Percentiles rank a stretch among this genome's conserved stretches.
phyloP scores from a whole-genome alignment of 1,139 yeast species.

The Trichomonascaceae sp. region DNA sequence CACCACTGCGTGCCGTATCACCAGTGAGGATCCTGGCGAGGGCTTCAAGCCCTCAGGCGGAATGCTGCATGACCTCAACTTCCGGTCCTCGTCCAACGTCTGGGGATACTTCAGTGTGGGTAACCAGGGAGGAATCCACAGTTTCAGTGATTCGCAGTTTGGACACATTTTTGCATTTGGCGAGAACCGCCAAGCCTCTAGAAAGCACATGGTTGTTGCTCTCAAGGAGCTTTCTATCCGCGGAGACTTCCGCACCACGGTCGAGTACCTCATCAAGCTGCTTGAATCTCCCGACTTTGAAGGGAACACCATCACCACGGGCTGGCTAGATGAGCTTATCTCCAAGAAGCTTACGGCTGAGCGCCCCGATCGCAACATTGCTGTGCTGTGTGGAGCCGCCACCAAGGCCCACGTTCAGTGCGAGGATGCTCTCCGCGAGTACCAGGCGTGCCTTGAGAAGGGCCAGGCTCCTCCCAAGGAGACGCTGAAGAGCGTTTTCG shows the following conservation, averaged over 20 bases:
- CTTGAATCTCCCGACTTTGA: conserved; percentile 95
- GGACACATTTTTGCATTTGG: conserved; percentile 99
- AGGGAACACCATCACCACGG: conserved; percentile 92
- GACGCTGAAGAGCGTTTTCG: conserved; percentile 72
- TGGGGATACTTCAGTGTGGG: conserved; percentile 99
- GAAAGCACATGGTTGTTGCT: conserved; percentile 98
- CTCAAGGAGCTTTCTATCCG: conserved; percentile 89
- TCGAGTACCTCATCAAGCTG: conserved; percentile 86
- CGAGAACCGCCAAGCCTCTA: conserved; percentile 93
- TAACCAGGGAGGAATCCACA: conserved; percentile 92
- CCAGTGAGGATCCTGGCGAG: conserved; percentile 98
- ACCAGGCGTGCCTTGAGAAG: conserved; percentile 63
- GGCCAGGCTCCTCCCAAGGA: conserved; percentile 90
- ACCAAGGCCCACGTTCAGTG: conserved; percentile 81
- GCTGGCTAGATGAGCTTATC: conserved; percentile 96
- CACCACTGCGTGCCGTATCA: conserved; percentile 97
- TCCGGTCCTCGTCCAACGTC: conserved; percentile 91
- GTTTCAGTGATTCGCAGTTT: conserved; percentile 94
- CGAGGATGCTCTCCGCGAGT: conserved; percentile 57
- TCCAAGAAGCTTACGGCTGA: conserved; percentile 89
- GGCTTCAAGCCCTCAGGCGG: conserved; percentile 99
- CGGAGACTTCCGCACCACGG: conserved; percentile 97
- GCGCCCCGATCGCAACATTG: conserved; percentile 82
- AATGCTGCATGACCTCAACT: conserved; percentile 86
- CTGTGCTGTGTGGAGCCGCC: conserved; percentile 95